These are phyloP conservation scores for Elsinoe fawcettii DNA, from an alignment of 2,329 filamentous ascomycete species.

Conservation along the genomic window DNA sequence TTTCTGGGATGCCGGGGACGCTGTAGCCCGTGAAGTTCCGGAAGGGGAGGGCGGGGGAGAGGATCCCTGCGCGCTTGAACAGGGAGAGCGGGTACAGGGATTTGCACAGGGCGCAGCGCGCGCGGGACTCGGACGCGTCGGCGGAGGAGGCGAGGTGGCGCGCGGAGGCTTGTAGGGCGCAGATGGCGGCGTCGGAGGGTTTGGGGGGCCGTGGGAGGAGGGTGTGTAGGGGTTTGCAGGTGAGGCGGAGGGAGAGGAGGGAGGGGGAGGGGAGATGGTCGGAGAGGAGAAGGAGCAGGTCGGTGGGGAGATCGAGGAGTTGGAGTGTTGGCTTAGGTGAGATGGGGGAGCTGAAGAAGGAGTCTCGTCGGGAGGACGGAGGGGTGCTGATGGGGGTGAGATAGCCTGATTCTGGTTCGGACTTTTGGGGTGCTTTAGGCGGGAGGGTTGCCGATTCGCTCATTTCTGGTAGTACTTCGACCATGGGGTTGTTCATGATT, in stretches of 20 bases:
- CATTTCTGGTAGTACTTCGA: not conserved
- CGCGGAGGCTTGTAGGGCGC: not conserved
- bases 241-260: slow-evolving; percentile 15
- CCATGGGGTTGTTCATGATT: not conserved
- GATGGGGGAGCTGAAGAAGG: not conserved
- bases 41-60: not conserved
- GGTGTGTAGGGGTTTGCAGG: slow-evolving; percentile 8
- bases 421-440: not conserved
- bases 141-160: slow-evolving; percentile 5
- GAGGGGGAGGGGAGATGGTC: slow-evolving; percentile 14
- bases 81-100: slow-evolving; percentile 9
- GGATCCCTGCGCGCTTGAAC: not conserved
- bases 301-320: slow-evolving; percentile 16
- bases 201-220: slow-evolving; percentile 6
- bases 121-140: not conserved
- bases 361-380: slow-evolving; percentile 6
- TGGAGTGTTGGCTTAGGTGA: not conserved
- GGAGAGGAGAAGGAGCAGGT: slow-evolving; percentile 17
- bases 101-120: slow-evolving; percentile 15
- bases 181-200: not conserved
- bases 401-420: not conserved
- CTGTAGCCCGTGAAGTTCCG: slow-evolving; percentile 1
- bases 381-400: not conserved
- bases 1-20: not conserved
- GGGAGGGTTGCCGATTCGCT: not conserved